Evolutionary conservation across 2,329 filamentous ascomycete genomes (phyloP), one percentile per base, ranked within the genome.

Genomic region (Colletotrichum sp.): DNA sequence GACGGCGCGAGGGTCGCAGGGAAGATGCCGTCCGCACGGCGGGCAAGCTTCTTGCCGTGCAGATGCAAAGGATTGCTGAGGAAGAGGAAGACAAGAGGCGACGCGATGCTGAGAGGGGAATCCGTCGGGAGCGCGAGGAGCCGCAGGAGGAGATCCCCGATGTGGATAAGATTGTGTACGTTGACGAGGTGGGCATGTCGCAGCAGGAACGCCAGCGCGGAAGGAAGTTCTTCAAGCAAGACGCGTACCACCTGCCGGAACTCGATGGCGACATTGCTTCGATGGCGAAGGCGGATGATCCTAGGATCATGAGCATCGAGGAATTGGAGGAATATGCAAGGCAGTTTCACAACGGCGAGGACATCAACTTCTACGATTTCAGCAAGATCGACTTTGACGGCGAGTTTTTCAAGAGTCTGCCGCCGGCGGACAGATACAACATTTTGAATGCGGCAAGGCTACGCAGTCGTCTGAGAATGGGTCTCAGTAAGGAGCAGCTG

Each of bases 331-430:
- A 96, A 78, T 99, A 99, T 82, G 96, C 97, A 5, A 90, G 93
- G 67, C 96, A 98, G 78, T 98, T 98, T 80, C 92, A 98, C 80
- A 92, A 92, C 76, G 97, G 97, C 70, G 96, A 98, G 84, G 96
- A 98, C 82, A 94, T 98, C 79, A 93, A 93, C 78, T 85, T 96
- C 7, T 98, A 98, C 84, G 96, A 98, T 85, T 99, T 99, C 82
- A 97, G 95, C 82, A 98, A 98, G 85, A 99, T 99, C 80, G 97
- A 99, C 82, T 99, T 98, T 80, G 94, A 98, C 78, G 95, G 96
- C 78, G 93, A 96, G 15, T 99, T 99, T 85, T 99, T 99, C 86
- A 92, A 94, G 83, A 98, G 95, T 82, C 85, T 99, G 73, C 97
- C 97, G 0, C 90, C 96, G 2, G 93, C 94, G 3, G 97, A 99